Evolutionary conservation across 2,329 filamentous ascomycete genomes (phyloP), one percentile per base, ranked within the genome.

Genomic region (Macroventuria anomochaeta): DNA sequence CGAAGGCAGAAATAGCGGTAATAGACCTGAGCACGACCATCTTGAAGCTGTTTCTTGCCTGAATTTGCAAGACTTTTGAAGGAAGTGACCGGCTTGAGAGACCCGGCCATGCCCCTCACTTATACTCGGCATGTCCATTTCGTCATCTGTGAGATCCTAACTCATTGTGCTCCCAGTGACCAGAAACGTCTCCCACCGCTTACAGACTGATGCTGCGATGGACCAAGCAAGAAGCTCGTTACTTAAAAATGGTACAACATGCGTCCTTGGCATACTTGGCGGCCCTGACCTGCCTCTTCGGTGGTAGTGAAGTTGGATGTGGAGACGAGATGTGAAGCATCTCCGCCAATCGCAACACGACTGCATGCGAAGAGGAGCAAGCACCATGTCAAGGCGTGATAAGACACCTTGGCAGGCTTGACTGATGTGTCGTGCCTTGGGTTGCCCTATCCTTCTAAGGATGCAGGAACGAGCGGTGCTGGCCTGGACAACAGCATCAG

Each of bases 321-420:
- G 38, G 47, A 57, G 49, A 55, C 49, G 53, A 53, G 34, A 23
- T 47, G 39, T 44, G 46, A 33, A 41, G 36, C 31, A 6, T 44
- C 10, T 37, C 47, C 29, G 33, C 62, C 62, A 65, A 63, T 65
- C n/a, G 39, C 31, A 32, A 44, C 28, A 29, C 33, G 29, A 29
- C 37, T 20, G 28, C 33, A 46, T 57, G 38, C 46, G 55, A 59
- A 63, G 58, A 43, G 53, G 44, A 52, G 50, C 49, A 55, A 47
- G 36, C 46, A 51, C 39, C 58, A 58, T 63, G 61, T 61, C 53
- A 66, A 66, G 63, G 60, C 59, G 53, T 63, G 63, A 63, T 66
- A 66, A 66, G 63, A 57, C 32, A 41, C 34, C 63, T 66, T 66
- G 63, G 63, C 61, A 56, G 44, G 56, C 63, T 65, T 64, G 37